Evolutionary conservation across 2,329 filamentous ascomycete genomes (phyloP), one percentile per base, ranked within the genome.

Genomic region (Beauveria medogensis): DNA sequence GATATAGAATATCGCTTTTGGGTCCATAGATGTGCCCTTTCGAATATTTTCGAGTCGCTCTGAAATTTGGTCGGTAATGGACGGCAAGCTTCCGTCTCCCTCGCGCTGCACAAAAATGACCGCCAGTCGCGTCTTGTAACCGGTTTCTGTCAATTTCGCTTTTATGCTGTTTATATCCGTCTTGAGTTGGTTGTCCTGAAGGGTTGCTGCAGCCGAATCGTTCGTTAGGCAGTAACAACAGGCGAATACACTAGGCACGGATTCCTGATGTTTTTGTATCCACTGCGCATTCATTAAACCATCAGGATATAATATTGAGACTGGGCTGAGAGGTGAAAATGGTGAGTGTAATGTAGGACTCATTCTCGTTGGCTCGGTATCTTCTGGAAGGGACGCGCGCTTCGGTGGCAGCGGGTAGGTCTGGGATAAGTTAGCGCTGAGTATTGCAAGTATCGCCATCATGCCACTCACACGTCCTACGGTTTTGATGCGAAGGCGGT

Each of bases 111-210:
- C 64, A 9, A 63, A 63, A 30, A 93, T 86, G 1, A 93, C 87
- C 10, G 89, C 84, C 67, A 94, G 82, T 16, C 87, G 84, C 47
- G 86, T 92, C 71, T 89, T 93, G 75, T 91, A 92, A 6, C 88
- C 88, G 5, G 88, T 90, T 64, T 80, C 78, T 53, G 72, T 70
- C 59, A 97, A 80, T 20, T 86, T 81, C 41, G 80, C 83, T 67
- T 89, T 92, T 64, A 93, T 79, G 34, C 82, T 83, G 71, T 88
- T 92, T 68, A 99, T 91, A 68, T 97, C 92, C 8, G 85, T 85
- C 72, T 96, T 96, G 48, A 97, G 80, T 69, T 90, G 87, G 71
- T 94, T 94, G 71, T 97, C 93, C 65, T 89, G 83, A n/a, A 92
- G 75, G 5, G 87, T 90, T 59, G 88, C 86, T 62, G 88, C 83